Base-by-base conservation (phyloP, 1,284 basidiomycete genomes). In the Schizophyllum amplum region DNA sequence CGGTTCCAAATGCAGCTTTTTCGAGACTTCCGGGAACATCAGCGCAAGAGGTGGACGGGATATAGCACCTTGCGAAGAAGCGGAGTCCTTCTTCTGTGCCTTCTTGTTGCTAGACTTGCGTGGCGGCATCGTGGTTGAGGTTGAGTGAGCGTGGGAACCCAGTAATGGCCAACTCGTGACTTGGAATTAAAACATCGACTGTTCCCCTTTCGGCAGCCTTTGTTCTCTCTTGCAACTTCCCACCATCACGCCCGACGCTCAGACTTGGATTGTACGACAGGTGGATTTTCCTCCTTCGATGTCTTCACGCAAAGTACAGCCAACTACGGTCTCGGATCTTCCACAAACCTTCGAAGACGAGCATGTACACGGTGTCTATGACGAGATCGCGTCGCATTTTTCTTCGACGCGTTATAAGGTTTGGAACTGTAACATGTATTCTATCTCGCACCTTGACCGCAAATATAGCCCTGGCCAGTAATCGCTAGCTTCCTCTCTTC, bases 331-430 rank as follows among this genome's bases (percentile, higher is more conserved):
- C 13, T 42, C 33, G 33, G 33, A 42, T 2, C 13, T 42, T 17
- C 33, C 33, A 9, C 33, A 42, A 42, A 17, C 11, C 33, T 42
- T 42, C 7, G 91, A 93, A 70, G 73, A 81, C 56, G 71, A 72
- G 60, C 84, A 92, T 65, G 93, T 96, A 0, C 93, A 96, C 67
- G 73, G 76, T 0, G 82, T 98, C 51, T 98, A 98, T 69, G 91
- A 98, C 62, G 78, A 84, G 60, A 98, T 98, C 59, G 95, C 95
- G 0, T 72, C 81, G 4, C 95, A 98, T 71, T 98, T 98, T 69
- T 92, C 93, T 5, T 87, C 88, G 17, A 98, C 95, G 4, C 81
- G 95, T 42, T 95, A 98, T 76, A 98, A 98, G 77, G 92, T 91
- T 61, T 61, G 73, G 60, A 59, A 21, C 33, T 57, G 55, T 22